Conservation (phyloP, 2,329 filamentous ascomycete genomes). For the Aspergillus nomiae region DNA sequence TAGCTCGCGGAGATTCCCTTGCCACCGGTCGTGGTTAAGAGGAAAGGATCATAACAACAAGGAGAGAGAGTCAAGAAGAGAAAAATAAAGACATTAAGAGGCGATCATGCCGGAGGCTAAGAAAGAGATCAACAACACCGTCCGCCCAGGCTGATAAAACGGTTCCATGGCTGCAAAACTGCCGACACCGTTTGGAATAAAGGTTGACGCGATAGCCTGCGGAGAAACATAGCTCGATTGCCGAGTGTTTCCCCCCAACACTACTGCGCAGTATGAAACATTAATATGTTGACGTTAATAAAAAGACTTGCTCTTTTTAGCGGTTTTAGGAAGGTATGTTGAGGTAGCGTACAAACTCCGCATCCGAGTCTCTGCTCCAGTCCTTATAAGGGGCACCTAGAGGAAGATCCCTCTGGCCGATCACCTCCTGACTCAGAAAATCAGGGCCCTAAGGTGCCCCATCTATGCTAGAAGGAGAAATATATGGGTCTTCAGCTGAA, state of each 20-base stretch:
- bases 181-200: not conserved
- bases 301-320: not conserved
- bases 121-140: not conserved
- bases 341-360: no score
- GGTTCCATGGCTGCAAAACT: not conserved
- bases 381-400: not conserved
- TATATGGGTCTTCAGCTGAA: not conserved
- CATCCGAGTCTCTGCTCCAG: not conserved
- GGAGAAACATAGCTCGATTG: not conserved
- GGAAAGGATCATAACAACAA: not conserved
- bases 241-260: no score
- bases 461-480: not conserved
- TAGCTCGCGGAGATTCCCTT: not conserved
- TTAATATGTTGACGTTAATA: not conserved
- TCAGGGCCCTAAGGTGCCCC: not conserved
- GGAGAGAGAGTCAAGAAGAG: not conserved
- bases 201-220: not conserved
- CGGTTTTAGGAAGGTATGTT: not conserved
- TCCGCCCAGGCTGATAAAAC: not conserved
- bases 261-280: not conserved
- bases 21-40: not conserved
- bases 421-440: constrained; percentile 5
- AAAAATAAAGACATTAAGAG: not conserved
- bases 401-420: not conserved
- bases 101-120: not conserved